Evolutionary conservation across 345 rosid genomes (phyloP).

Genomic region (Crucihimalaya himalaica): DNA sequence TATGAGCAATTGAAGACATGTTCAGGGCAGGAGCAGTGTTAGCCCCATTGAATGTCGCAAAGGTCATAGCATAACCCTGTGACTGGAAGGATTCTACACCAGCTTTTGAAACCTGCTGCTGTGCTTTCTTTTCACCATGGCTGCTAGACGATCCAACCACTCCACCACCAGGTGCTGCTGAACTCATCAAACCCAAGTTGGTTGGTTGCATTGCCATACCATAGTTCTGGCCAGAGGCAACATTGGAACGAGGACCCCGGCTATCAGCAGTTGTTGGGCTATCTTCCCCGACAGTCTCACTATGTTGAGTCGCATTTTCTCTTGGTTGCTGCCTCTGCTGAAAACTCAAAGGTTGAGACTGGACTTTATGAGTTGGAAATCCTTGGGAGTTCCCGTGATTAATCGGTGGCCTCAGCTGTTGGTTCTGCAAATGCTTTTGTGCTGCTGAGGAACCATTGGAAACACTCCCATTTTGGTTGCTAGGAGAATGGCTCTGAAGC

Average conservation of each 20-base stretch:
- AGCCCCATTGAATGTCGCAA: slow-evolving; percentile 67
- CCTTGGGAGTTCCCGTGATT: slow-evolving; percentile 60
- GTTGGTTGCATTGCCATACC: slow-evolving; percentile 61
- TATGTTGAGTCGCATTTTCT: slow-evolving; percentile 63
- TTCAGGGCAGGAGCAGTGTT: slow-evolving; percentile 55
- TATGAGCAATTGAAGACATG: slow-evolving; percentile 73
- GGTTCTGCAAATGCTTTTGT: slow-evolving; percentile 81
- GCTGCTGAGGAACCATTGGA: slow-evolving; percentile 75
- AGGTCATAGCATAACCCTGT: slow-evolving; percentile 92
- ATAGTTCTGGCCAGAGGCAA: slow-evolving; percentile 64
- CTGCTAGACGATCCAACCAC: slow-evolving; percentile 44
- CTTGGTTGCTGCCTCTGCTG: slow-evolving; percentile 67
- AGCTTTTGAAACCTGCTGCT: slow-evolving; percentile 56
- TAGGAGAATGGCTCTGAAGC: slow-evolving; percentile 57
- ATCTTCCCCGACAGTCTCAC: slow-evolving; percentile 73
- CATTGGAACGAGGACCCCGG: slow-evolving; percentile 60
- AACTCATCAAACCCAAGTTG: slow-evolving; percentile 66
- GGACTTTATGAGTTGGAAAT: slow-evolving; percentile 61
- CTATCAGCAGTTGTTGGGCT: slow-evolving; percentile 84
- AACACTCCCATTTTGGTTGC: slow-evolving; percentile 59
- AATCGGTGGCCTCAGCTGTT: slow-evolving; percentile 58
- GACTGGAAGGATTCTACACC: slow-evolving; percentile 62
- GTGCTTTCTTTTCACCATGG: slow-evolving; percentile 69
- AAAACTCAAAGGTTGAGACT: slow-evolving; percentile 55
- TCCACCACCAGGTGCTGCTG: slow-evolving; percentile 56